Evolutionary conservation across 208 protist genomes (phyloP), one percentile per base, ranked within the genome.

Genomic region (Vickermania ingenoplastis): DNA sequence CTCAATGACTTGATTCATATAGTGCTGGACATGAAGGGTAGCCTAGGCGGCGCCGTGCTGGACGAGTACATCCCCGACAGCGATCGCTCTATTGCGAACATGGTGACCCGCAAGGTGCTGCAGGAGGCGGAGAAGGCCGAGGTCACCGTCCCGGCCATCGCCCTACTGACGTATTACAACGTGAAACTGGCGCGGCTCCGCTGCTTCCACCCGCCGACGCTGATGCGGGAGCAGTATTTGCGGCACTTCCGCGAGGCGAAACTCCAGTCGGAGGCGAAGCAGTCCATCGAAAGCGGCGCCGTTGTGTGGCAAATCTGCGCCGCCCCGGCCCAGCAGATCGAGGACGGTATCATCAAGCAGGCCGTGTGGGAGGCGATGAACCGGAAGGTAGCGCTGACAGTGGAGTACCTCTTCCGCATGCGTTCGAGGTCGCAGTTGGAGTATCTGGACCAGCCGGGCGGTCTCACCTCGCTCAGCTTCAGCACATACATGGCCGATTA

Each of bases 241-340:
- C 61, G 74, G 17, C 71, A 89, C 54, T 94, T 79, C 64, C 75
- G 81, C 59, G 77, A 80, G 25, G 75, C 79, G 0, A 72, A 79
- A 59, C 75, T 69, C 14, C 41, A 67, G 27, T 87, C 88, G 7
- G 63, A 74, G 48, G 83, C 84, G 14, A 88, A 89, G 65, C 66
- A 63, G 7, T 60, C 79, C 31, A 61, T 87, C 5, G 88, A 94
- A 58, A 70, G 79, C n/a, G 73, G 72, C 41, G 65, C 57, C 54
- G 88, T 94, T 0, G 71, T 78, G 50, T 94, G 88, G 88, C 84
- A 94, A 52, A 74, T 91, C 25, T 79, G 82, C 71, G 78, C 76
- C 26, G 68, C 68, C 61, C 67, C 80, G 2, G 80, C 77, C 11
- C 75, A 83, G 68, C 61, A 81, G 67, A 74, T 90, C n/a, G 77